phyloP scores from a whole-genome alignment of 2,329 filamentous ascomycete species.

The Samsoniella hepiali region DNA sequence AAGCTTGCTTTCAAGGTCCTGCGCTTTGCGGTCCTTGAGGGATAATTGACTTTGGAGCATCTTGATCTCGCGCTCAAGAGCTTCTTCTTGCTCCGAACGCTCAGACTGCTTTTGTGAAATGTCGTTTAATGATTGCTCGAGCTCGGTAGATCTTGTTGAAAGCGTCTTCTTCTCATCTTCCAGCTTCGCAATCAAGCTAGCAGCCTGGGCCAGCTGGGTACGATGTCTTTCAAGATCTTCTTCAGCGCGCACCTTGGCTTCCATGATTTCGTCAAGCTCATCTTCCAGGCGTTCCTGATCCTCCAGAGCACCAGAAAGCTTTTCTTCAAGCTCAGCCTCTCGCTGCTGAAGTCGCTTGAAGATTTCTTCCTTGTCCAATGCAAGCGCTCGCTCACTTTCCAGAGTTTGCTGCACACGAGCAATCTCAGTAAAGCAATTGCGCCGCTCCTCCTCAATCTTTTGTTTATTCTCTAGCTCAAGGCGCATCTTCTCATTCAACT shows the following conservation, averaged over 20 bases:
- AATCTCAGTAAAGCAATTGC: slow-evolving; percentile 82
- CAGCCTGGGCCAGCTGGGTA: slow-evolving; percentile 85
- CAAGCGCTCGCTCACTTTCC: slow-evolving; percentile 92
- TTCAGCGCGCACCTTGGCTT: slow-evolving; percentile 84
- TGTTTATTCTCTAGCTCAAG: slow-evolving; percentile 71
- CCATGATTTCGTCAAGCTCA: slow-evolving; percentile 83
- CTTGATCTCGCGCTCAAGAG: slow-evolving; percentile 77
- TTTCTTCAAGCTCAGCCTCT: slow-evolving; percentile 90
- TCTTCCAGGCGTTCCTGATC: slow-evolving; percentile 94
- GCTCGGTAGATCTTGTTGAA: slow-evolving; percentile 60
- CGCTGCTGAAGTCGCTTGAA: slow-evolving; percentile 92
- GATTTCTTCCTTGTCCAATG: slow-evolving; percentile 97
- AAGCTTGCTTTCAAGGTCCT: slow-evolving; percentile 81
- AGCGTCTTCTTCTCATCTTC: slow-evolving; percentile 83
- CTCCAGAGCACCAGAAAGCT: slow-evolving; percentile 84
- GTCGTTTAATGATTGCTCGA: slow-evolving; percentile 69
- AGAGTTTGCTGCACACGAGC: slow-evolving; percentile 88
- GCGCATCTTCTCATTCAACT: slow-evolving; percentile 79
- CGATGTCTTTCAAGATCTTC: slow-evolving; percentile 77
- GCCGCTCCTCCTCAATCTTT: slow-evolving; percentile 84
- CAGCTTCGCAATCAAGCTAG: slow-evolving; percentile 76
- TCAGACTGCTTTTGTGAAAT: slow-evolving; percentile 69
- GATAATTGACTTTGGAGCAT: slow-evolving; percentile 88
- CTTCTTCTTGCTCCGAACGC: slow-evolving; percentile 71
- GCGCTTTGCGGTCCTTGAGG: slow-evolving; percentile 84